phyloP scores from a whole-genome alignment of 225 moss, liverwort and hornwort species.

The Physcomitrium patens region DNA sequence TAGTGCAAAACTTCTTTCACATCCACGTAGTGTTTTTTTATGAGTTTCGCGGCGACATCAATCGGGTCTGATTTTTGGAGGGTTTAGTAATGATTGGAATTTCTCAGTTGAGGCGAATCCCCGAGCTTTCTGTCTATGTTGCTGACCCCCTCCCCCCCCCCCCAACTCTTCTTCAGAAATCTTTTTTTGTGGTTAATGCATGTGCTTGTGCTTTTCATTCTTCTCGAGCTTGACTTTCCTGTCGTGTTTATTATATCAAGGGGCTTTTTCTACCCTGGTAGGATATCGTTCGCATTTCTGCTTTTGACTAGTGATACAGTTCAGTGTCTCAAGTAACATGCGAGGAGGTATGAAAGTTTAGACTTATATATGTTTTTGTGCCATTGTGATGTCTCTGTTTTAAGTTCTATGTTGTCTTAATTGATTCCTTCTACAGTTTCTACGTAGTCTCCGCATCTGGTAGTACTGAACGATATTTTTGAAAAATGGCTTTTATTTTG shows the following conservation, averaged over 20 bases:
- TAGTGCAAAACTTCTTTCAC: not conserved
- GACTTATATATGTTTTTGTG: not conserved
- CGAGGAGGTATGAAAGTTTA: not conserved
- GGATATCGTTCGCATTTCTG: not conserved
- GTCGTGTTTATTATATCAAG: too few species aligned
- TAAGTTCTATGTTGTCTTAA: not conserved
- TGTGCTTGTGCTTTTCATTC: not conserved
- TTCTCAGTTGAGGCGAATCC: not conserved
- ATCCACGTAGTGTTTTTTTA: not conserved
- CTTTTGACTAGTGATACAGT: too few species aligned
- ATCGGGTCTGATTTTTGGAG: not conserved
- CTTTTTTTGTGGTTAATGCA: not conserved
- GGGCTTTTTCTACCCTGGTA: too few species aligned
- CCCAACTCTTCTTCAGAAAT: not conserved
- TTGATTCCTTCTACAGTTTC: not conserved
- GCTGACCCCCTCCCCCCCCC: not conserved
- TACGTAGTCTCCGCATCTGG: conserved; percentile 10
- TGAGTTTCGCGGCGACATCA: not conserved
- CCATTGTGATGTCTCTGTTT: not conserved
- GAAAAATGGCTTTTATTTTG: not conserved
- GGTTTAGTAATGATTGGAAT: conserved; percentile 4
- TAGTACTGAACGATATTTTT: not conserved
- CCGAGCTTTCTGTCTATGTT: not conserved
- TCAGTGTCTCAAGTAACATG: not conserved
- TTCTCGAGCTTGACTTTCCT: too few species aligned